These are phyloP conservation scores for Debaryomyces sp. DNA, from an alignment of 1,139 yeast species.

Conservation along the genomic window DNA sequence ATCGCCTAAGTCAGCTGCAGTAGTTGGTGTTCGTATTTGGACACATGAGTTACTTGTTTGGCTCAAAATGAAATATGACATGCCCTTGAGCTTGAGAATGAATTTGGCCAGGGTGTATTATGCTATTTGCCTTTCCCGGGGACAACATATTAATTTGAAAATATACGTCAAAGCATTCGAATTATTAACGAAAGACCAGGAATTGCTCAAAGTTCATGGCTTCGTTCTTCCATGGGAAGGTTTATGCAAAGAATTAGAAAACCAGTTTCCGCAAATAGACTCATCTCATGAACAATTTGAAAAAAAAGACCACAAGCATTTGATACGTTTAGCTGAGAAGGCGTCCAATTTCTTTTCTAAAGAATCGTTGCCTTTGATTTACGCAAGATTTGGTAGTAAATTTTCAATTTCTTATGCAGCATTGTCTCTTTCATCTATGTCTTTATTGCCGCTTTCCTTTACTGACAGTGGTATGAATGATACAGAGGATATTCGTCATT, in stretches of 20 bases:
- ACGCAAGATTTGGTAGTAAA: conserved; percentile 42
- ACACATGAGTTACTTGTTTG: conserved; percentile 84
- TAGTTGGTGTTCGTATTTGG: conserved; percentile 81
- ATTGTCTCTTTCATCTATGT: conserved; percentile 57
- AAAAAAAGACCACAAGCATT: conserved; percentile 44
- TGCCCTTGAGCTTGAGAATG: conserved; percentile 69
- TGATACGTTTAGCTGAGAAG: conserved; percentile 48
- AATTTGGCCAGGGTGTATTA: conserved; percentile 72
- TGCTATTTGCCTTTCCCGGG: conserved; percentile 71
- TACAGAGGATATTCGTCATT: conserved; percentile 50
- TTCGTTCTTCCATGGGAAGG: conserved; percentile 56
- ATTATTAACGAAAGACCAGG: conserved; percentile 54
- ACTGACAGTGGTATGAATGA: conserved; percentile 26
- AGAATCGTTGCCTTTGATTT: conserved; percentile 40
- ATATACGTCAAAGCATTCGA: conserved; percentile 70
- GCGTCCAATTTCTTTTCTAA: conserved; percentile 50
- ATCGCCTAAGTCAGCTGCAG: conserved; percentile 70
- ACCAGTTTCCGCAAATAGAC: conserved; percentile 38
- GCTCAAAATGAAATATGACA: conserved; percentile 76
- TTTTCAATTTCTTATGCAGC: conserved; percentile 64
- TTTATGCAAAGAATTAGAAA: conserved; percentile 40
- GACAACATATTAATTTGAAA: conserved; percentile 66
- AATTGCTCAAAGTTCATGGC: conserved; percentile 40
- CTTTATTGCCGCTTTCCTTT: conserved; percentile 50
- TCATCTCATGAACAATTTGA: conserved; percentile 35